These are phyloP conservation scores for Gossypium australe DNA, from an alignment of 345 rosid genomes.

Conservation along the genomic window DNA sequence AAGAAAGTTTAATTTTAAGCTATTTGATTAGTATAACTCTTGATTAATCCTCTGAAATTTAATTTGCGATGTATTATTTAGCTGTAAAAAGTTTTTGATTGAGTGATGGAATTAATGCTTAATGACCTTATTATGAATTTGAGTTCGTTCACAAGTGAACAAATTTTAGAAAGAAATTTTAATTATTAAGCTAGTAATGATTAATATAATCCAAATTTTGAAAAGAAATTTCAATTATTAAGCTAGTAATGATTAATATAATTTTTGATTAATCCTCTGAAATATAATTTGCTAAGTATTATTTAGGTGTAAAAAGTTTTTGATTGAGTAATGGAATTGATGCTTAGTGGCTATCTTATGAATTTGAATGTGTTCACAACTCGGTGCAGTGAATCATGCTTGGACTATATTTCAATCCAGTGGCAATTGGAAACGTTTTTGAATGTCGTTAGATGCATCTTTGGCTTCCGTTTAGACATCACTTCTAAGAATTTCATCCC, in stretches of 20 bases:
- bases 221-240: background rate
- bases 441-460: slow-evolving; percentile 41
- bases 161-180: background rate
- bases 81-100: too few relatives aligned
- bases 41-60: background rate
- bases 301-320: background rate
- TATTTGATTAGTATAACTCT: background rate
- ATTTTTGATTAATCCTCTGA: background rate
- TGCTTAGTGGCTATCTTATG: background rate
- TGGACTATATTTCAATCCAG: slow-evolving; percentile 33
- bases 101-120: too few relatives aligned
- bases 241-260: background rate
- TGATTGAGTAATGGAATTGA: slow-evolving; percentile 4
- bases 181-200: background rate
- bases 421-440: slow-evolving; percentile 54
- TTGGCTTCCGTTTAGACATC: slow-evolving; percentile 38
- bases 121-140: too few relatives aligned
- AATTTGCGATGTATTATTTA: too few relatives aligned
- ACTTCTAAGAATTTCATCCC: slow-evolving; percentile 47
- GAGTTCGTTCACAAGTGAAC: too few relatives aligned
- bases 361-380: slow-evolving; percentile 5
- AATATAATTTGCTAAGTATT: background rate
- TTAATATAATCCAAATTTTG: background rate
- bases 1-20: background rate
- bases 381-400: slow-evolving; percentile 51